Conservation (phyloP, 345 rosid species). For the Eucalyptus regnans region DNA sequence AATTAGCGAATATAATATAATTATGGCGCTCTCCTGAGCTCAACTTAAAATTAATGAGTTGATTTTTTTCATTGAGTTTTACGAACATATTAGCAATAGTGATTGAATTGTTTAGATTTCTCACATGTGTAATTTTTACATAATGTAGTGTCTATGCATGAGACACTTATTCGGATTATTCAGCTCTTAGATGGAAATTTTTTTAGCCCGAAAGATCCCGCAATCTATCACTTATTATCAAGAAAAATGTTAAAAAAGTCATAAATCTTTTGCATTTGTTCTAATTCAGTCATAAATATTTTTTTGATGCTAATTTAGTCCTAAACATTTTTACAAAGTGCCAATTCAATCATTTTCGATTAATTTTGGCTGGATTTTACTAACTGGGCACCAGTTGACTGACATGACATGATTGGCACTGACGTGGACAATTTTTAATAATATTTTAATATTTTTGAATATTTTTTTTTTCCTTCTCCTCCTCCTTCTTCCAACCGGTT, state of each 20-base stretch:
- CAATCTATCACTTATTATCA: not conserved
- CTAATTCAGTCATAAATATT: too few relatives aligned
- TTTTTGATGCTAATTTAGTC: too few relatives aligned
- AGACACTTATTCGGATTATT: not conserved
- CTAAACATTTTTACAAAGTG: too few relatives aligned
- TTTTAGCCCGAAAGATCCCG: not conserved
- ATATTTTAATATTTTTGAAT: too few relatives aligned
- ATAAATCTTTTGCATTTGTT: too few relatives aligned
- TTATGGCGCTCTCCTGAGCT: not conserved
- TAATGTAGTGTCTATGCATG: not conserved
- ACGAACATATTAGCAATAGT: not conserved
- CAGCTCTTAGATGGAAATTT: not conserved
- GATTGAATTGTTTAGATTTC: not conserved
- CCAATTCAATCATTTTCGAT: too few relatives aligned
- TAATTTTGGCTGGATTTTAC: fast-evolving
- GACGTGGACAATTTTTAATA: too few relatives aligned
- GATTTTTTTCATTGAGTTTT: not conserved
- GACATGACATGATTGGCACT: fast-evolving
- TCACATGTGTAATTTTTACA: not conserved
- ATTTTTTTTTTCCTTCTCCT: too few relatives aligned
- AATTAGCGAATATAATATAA: not conserved
- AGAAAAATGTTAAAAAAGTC: not conserved
- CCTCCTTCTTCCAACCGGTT: fast-evolving
- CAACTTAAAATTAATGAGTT: not conserved
- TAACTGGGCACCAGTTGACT: fast-evolving